These are phyloP conservation scores for Funneliformis geosporum DNA, from an alignment of 192 early-diverging fungal species.

Conservation along the genomic window DNA sequence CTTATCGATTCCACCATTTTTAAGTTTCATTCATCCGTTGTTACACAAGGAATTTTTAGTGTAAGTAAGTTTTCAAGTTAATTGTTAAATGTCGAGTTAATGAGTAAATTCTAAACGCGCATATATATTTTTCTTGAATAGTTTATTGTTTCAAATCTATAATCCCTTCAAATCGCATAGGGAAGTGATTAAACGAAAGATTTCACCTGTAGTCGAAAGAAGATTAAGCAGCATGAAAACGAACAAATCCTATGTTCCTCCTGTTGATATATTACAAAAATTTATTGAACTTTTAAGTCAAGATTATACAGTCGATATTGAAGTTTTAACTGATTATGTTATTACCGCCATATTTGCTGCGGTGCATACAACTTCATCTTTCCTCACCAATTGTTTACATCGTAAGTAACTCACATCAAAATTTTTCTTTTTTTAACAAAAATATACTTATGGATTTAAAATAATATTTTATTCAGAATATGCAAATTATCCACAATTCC, in stretches of 20 bases:
- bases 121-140: neutral
- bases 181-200: neutral
- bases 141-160: neutral
- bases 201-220: neutral
- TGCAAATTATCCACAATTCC: neutral
- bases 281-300: neutral
- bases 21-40: neutral
- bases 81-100: neutral
- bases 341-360: conserved; percentile 3
- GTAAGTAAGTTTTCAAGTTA: neutral
- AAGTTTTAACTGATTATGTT: neutral
- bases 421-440: too few species aligned
- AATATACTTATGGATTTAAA: too few species aligned
- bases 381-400: neutral
- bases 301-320: neutral
- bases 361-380: neutral
- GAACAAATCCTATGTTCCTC: neutral
- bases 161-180: neutral
- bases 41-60: neutral
- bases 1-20: neutral
- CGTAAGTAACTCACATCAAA: too few species aligned
- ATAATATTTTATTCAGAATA: neutral
- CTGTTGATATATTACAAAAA: neutral
- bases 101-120: neutral
- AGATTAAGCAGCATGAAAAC: neutral